These are phyloP conservation scores for Phytophthora lateralis DNA, from an alignment of 352 stramenopile species.

Conservation along the genomic window DNA sequence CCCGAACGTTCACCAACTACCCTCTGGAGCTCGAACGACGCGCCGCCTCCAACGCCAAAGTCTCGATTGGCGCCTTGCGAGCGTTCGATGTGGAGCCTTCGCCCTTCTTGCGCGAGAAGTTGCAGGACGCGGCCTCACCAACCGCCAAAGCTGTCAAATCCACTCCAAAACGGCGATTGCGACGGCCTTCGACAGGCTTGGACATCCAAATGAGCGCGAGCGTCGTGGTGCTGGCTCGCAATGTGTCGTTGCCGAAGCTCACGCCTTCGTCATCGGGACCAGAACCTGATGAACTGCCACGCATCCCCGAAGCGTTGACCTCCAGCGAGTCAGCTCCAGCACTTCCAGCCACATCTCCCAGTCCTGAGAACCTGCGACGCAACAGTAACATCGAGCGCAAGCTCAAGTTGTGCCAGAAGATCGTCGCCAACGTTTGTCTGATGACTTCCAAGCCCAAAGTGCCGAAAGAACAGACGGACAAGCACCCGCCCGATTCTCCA, in stretches of 20 bases:
- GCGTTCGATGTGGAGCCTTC: conserved; percentile 48
- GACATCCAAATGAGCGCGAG: conserved; percentile 45
- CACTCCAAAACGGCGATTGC: conserved; percentile 40
- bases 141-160: conserved; percentile 37
- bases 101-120: conserved; percentile 44
- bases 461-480: conserved; percentile 15
- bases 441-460: conserved; percentile 24
- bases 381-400: conserved; percentile 65
- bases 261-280: not conserved
- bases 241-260: conserved; percentile 50
- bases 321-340: conserved; percentile 31
- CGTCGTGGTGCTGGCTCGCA: conserved; percentile 38
- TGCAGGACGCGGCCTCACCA: conserved; percentile 20
- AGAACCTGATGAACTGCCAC: conserved; percentile 9
- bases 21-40: conserved; percentile 50
- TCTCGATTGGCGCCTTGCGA: conserved; percentile 12
- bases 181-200: conserved; percentile 7
- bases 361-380: conserved; percentile 22
- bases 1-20: conserved; percentile 38
- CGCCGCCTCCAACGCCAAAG: conserved; percentile 6
- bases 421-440: conserved; percentile 32
- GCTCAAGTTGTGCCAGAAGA: conserved; percentile 57
- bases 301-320: conserved; percentile 16
- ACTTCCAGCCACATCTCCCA: conserved; percentile 14
- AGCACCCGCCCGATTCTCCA: conserved; percentile 12